Evolutionary conservation across 1,284 basidiomycete species (phyloP).

Genomic region (Trichosporon inkin): DNA sequence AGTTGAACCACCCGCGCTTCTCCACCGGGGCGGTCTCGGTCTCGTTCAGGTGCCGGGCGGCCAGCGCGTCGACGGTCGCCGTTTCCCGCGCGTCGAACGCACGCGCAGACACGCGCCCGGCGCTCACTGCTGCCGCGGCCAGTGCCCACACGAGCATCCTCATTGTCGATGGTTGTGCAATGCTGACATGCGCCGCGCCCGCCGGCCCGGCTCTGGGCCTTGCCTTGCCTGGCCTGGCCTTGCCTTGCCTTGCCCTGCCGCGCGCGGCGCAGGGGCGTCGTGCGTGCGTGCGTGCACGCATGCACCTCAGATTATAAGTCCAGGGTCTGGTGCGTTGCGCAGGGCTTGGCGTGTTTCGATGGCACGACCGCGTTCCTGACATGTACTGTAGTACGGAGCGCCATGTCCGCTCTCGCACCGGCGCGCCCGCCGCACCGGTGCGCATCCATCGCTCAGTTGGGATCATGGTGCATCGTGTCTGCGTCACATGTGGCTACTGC

Average conservation of each 20-base stretch:
- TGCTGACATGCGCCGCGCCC: not conserved
- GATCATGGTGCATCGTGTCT: too few relatives aligned
- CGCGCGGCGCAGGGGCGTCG: too few relatives aligned
- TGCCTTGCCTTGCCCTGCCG: too few relatives aligned
- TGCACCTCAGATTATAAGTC: not conserved
- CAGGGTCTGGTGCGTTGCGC: not conserved
- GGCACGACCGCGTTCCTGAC: too few relatives aligned
- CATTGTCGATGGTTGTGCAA: not conserved
- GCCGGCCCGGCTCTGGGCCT: too few relatives aligned
- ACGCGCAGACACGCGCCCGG: not conserved
- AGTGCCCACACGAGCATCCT: not conserved
- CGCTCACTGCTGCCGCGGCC: not conserved
- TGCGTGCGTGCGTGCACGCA: too few relatives aligned
- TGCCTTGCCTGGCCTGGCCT: too few relatives aligned
- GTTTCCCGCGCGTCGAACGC: not conserved
- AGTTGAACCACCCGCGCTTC: constrained; percentile 24
- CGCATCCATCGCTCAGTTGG: too few relatives aligned
- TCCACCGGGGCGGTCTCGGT: not conserved
- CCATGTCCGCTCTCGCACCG: too few relatives aligned
- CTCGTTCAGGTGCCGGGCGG: not conserved
- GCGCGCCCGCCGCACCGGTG: too few relatives aligned
- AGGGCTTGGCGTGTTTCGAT: not conserved
- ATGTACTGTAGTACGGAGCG: too few relatives aligned
- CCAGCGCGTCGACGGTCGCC: not conserved
- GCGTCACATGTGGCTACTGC: too few relatives aligned